These are phyloP conservation scores for Colletotrichum ledebouriae DNA, from an alignment of 2,329 filamentous ascomycete genomes.

Conservation along the genomic window DNA sequence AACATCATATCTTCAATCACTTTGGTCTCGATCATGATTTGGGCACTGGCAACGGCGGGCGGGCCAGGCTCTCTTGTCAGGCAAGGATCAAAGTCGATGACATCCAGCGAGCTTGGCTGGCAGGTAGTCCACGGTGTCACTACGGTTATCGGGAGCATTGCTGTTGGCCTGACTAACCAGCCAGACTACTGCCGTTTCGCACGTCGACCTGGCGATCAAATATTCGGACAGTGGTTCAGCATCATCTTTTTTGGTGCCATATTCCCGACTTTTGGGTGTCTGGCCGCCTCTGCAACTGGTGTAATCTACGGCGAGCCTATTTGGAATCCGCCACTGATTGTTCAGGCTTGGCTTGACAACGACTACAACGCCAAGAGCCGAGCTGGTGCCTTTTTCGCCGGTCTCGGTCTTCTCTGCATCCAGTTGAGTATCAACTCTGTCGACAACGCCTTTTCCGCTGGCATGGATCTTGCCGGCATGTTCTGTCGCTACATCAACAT, in stretches of 20 bases:
- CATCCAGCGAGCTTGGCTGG: slow-evolving; percentile 51
- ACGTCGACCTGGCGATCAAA: slow-evolving; percentile 53
- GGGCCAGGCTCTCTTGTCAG: slow-evolving; percentile 49
- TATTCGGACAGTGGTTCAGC: slow-evolving; percentile 56
- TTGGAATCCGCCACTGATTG: slow-evolving; percentile 55
- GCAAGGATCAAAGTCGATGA: slow-evolving; percentile 36
- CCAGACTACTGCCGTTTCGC: slow-evolving; percentile 60
- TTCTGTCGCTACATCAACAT: slow-evolving; percentile 69
- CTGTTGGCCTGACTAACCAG: slow-evolving; percentile 60
- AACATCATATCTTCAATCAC: slow-evolving; percentile 49
- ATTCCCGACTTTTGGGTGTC: slow-evolving; percentile 54
- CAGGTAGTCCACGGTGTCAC: slow-evolving; percentile 55
- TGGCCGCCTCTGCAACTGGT: slow-evolving; percentile 49
- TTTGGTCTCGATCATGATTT: slow-evolving; percentile 53
- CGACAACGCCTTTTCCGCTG: slow-evolving; percentile 53
- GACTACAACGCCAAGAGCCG: slow-evolving; percentile 36
- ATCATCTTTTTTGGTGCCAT: slow-evolving; percentile 56
- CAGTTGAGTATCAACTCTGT: slow-evolving; percentile 43
- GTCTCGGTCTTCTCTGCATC: slow-evolving; percentile 39
- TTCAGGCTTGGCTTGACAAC: slow-evolving; percentile 34
- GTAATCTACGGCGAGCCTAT: slow-evolving; percentile 52
- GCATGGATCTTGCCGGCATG: slow-evolving; percentile 68
- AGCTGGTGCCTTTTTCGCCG: slow-evolving; percentile 42
- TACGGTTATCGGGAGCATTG: slow-evolving; percentile 58
- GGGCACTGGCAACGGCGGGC: slow-evolving; percentile 51